Base-by-base conservation (phyloP, 352 stramenopile genomes). In the Phytophthora pistaciae region DNA sequence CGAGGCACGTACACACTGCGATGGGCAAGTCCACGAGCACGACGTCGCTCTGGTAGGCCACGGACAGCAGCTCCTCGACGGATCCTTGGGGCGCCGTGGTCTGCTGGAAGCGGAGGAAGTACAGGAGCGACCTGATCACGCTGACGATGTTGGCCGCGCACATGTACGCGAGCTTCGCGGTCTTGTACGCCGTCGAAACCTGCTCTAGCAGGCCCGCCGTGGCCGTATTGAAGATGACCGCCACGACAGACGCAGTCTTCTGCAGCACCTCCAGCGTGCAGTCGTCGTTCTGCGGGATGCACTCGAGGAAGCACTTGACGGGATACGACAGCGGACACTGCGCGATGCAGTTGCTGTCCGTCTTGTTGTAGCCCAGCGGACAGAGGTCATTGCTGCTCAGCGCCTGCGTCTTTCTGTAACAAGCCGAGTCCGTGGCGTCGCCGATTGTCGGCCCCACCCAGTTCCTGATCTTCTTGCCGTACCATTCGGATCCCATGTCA, bases 271-370 rank as follows among this genome's bases (percentile, higher is more conserved):
- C 56, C 3, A 66, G 9, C 0, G 29, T 16, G 23, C 56, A 71
- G 18, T 66, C 36, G 21, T 66, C 64, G 6, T 71, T 71, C 27
- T 71, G 59, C 78, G 80, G 83, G 23, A 91, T 74, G 25, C 64
- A 71, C 36, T 71, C 64, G 0, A 48, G 16, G 11, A 29, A 36
- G 11, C 64, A 71, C 20, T 56, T 29, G 3, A 92, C 85, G 0
- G 85, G 85, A 66, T 91, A 92, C 46, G 90, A 73, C 27, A 91
- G 29, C 1, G 85, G 85, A 42, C 85, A 92, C 59, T 90, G 72
- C 0, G 78, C 79, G 77, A 83, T 87, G 66, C 84, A 92, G 8
- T 79, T 83, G 9, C 60, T 74, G 50, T 88, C 58, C 10, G 80
- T 81, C 57, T 85, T 78, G 36, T 70, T 84, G 56, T 80, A 69